A percentile compares a stretch with the other conserved stretches of the same genome.
phyloP scores from a whole-genome alignment of 139 green algal genomes.

The Chlorella vulgaris region DNA sequence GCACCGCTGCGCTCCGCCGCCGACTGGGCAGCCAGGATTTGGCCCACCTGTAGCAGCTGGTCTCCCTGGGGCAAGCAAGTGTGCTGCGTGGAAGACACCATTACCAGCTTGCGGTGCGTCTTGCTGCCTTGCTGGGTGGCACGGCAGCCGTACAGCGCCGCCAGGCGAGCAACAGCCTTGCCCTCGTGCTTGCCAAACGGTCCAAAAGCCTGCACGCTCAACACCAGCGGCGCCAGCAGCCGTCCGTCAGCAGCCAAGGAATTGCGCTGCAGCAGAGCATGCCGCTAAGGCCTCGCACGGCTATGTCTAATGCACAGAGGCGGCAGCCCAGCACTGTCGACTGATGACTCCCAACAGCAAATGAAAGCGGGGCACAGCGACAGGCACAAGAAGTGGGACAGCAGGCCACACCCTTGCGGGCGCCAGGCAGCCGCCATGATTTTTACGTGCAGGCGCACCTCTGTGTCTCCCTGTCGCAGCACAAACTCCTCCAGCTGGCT shows the following conservation, averaged over 20 bases:
- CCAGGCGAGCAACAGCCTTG: constrained; percentile 42
- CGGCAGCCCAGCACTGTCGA: too few species aligned
- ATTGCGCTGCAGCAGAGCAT: too few species aligned
- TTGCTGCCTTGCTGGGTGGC: constrained; percentile 47
- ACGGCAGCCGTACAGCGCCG: constrained; percentile 52
- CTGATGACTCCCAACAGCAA: too few species aligned
- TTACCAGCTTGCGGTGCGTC: constrained; percentile 45
- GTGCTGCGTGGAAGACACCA: constrained; percentile 34
- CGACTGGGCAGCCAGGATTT: constrained; percentile 31
- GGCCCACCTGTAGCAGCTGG: constrained; percentile 12
- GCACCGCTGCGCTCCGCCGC: constrained; percentile 13
- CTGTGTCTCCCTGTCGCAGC: constrained; percentile 35
- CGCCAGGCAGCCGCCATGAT: too few species aligned
- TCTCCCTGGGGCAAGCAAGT: constrained; percentile 42
- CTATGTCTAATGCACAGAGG: too few species aligned
- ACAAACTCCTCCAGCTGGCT: constrained; percentile 54
- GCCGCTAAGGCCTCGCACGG: too few species aligned
- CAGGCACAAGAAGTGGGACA: too few species aligned
- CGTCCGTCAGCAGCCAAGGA: too few species aligned
- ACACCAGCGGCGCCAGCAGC: neutral
- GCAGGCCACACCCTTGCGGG: too few species aligned
- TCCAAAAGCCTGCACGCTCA: constrained; percentile 53
- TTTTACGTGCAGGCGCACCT: constrained; percentile 38
- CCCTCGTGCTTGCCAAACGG: constrained; percentile 48
- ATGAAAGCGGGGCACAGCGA: too few species aligned